Percentiles rank a stretch among this genome's conserved stretches.
Evolutionary conservation across 306 rosid genomes (phyloP).

Genomic region (Neltuma alba): DNA sequence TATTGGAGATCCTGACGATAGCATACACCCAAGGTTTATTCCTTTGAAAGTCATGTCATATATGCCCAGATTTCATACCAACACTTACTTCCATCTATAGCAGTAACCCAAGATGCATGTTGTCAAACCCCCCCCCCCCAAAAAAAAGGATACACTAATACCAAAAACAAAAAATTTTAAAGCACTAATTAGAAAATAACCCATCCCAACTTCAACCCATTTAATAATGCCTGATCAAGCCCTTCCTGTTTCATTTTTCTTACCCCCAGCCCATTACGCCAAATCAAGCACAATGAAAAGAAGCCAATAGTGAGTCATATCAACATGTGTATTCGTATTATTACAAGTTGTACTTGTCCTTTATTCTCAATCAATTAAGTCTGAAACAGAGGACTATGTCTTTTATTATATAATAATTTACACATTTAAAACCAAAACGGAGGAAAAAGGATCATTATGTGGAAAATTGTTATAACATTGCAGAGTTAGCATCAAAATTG

Average conservation of each 20-base stretch:
- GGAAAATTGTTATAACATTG: neutral
- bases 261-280: neutral
- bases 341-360: neutral
- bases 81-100: neutral
- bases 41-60: neutral
- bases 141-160: neutral
- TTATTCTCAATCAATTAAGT: conserved; percentile 10
- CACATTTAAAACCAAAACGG: conserved; percentile 19
- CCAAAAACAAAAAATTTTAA: neutral
- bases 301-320: too few species aligned
- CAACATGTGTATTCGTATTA: neutral
- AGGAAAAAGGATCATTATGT: conserved; percentile 5
- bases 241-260: neutral
- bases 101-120: neutral
- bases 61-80: neutral
- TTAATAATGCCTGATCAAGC: neutral
- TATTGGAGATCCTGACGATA: neutral
- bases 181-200: neutral
- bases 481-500: conserved; percentile 8
- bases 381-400: neutral
- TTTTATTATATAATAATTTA: conserved; percentile 16
- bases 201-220: neutral
- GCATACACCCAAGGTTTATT: neutral
- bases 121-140: neutral
- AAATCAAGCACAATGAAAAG: neutral